These are phyloP conservation scores for Kodamaea arcana DNA, from an alignment of 1,139 yeast species.

Conservation along the genomic window DNA sequence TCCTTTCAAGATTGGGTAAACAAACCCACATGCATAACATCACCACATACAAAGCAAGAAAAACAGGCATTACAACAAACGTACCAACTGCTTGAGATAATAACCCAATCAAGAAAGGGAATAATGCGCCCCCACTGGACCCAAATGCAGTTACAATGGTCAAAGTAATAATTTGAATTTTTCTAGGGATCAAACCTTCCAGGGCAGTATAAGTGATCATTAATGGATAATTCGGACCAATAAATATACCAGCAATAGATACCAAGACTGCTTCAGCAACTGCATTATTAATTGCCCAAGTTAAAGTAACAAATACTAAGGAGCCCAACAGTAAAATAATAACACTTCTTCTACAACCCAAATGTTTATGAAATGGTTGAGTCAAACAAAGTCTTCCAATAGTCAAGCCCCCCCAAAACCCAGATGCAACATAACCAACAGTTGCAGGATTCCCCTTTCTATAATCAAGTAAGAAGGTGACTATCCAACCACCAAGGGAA, in stretches of 20 bases:
- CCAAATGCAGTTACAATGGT: constrained; percentile 60
- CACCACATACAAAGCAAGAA: constrained; percentile 34
- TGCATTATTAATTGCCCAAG: constrained; percentile 43
- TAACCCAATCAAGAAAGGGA: constrained; percentile 55
- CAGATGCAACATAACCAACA: constrained; percentile 65
- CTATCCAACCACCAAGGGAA: constrained; percentile 68
- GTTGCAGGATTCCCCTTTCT: constrained; percentile 43
- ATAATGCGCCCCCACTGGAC: constrained; percentile 56
- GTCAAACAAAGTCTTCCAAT: constrained; percentile 53
- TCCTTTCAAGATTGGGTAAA: constrained; percentile 35
- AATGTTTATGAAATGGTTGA: constrained; percentile 31
- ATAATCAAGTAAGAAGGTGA: constrained; percentile 56
- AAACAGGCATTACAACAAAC: constrained; percentile 54
- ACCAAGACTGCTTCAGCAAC: constrained; percentile 28
- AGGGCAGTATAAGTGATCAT: constrained; percentile 45
- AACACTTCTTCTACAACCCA: constrained; percentile 49
- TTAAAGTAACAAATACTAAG: constrained; percentile 33
- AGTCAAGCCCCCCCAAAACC: constrained; percentile 70
- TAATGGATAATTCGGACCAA: constrained; percentile 56
- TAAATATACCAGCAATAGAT: constrained; percentile 44
- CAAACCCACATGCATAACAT: constrained; percentile 43
- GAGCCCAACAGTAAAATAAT: constrained; percentile 30
- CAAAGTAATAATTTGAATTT: constrained; percentile 49
- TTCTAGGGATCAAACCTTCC: constrained; percentile 43
- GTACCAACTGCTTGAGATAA: constrained; percentile 49